Conservation (phyloP, 2,329 filamentous ascomycete genomes). For the Aureobasidium sp. region DNA sequence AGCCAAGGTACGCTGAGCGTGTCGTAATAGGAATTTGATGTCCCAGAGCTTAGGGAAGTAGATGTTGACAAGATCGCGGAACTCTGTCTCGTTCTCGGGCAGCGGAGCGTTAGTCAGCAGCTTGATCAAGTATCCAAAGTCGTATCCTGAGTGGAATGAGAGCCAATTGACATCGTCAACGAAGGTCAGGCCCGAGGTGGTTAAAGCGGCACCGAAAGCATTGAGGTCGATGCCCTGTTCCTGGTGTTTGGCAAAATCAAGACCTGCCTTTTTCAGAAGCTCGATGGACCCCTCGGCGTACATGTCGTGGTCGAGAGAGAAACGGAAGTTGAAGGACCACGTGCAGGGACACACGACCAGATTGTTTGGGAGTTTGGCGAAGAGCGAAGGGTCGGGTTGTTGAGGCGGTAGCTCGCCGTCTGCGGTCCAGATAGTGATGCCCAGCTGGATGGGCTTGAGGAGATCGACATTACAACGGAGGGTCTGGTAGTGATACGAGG, state of each 20-base stretch:
- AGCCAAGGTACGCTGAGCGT: constrained; percentile 53
- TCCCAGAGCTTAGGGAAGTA: constrained; percentile 94
- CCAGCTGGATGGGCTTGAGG: constrained; percentile 94
- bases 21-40: constrained; percentile 95
- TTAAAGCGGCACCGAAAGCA: constrained; percentile 82
- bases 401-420: constrained; percentile 81
- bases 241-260: constrained; percentile 79
- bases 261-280: constrained; percentile 82
- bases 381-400: constrained; percentile 47
- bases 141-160: constrained; percentile 95
- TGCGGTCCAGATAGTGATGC: constrained; percentile 85
- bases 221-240: constrained; percentile 84
- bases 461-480: constrained; percentile 95
- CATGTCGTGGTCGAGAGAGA: constrained; percentile 93
- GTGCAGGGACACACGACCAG: constrained; percentile 70
- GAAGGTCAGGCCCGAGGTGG: constrained; percentile 84
- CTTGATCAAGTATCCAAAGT: constrained; percentile 96
- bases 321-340: constrained; percentile 99
- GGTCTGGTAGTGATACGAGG: constrained; percentile 98
- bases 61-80: constrained; percentile 78
- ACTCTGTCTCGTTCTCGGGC: constrained; percentile 83
- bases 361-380: constrained; percentile 44
- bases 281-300: constrained; percentile 93
- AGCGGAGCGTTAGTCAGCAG: constrained; percentile 76
- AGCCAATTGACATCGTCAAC: constrained; percentile 90